Evolutionary conservation across 768 basidiomycete genomes (phyloP), one percentile per base, ranked within the genome.

Genomic region (Mycena amicta): DNA sequence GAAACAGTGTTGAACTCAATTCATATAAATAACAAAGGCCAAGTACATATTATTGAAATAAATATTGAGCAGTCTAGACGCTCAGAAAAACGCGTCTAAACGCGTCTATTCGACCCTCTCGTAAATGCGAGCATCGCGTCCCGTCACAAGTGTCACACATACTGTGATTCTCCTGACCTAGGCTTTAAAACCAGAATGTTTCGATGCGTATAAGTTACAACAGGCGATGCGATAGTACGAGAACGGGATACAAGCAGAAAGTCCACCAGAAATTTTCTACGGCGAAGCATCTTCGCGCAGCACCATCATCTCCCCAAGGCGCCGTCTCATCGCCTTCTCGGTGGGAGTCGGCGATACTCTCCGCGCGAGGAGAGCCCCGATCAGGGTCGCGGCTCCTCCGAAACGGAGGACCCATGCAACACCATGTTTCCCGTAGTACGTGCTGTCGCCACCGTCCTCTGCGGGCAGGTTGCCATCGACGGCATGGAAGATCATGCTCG

Each of bases 341-440:
- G 94, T 92, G 50, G 86, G 89, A 22, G 95, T 98, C 0, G 88
- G 92, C 15, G 95, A 87, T 0, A 97, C 92, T 77, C 81, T 86
- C 49, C 91, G 87, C 28, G 90, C 88, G 63, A 92, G 80, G 3
- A 84, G 62, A 3, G 94, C 95, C 28, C 92, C 95, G 31, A 88
- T 53, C 77, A 81, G 59, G 11, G 52, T 61, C 41, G 50, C 23
- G 12, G 67, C 50, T 33, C 95, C 95, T 50, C 95, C 95, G 66
- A 96, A 96, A 18, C 94, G 86, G 55, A 98, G 74, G 5, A 96
- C 91, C 94, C 95, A 97, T 2, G 89, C 92, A 27, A 97, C 93
- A 30, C 95, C 95, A 53, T 87, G 88, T 77, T 93, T 94, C 29
- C 90, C 91, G 57, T 83, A 79, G 71, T 90, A 92, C 13, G 84